Conservation (phyloP, 2,329 filamentous ascomycete genomes). For the Fusarium anthophilum region DNA sequence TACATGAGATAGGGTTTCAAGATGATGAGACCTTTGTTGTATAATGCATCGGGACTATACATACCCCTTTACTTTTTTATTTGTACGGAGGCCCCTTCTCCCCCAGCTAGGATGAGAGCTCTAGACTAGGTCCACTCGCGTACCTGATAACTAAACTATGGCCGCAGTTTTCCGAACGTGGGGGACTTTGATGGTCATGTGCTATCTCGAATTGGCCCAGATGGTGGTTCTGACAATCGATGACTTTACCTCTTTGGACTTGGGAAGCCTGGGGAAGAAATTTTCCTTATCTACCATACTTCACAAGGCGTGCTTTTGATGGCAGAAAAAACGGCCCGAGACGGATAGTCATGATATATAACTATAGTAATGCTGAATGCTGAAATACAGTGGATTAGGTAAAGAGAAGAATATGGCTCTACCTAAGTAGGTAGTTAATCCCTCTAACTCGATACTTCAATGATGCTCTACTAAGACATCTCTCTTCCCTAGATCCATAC, state of each 20-base stretch:
- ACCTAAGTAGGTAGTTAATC: background rate
- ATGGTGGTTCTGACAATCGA: conserved; percentile 6
- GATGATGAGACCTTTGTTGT: background rate
- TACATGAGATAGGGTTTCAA: background rate
- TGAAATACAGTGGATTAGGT: conserved; percentile 6
- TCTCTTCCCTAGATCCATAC: background rate
- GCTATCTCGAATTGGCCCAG: conserved; percentile 11
- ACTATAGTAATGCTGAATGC: background rate
- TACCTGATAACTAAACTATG: conserved; percentile 9
- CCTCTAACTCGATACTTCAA: background rate
- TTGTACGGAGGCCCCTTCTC: background rate
- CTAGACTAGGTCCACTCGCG: conserved; percentile 3
- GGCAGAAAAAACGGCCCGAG: background rate
- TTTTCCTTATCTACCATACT: conserved; percentile 13
- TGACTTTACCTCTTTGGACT: conserved; percentile 19
- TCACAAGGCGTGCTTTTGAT: background rate
- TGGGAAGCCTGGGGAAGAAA: conserved; percentile 15
- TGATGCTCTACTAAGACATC: background rate
- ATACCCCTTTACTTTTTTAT: background rate
- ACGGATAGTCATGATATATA: background rate
- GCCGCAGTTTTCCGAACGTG: conserved; percentile 43
- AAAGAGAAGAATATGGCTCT: background rate
- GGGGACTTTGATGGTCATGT: conserved; percentile 36
- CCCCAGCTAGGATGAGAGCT: conserved; percentile 7
- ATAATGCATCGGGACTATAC: background rate